phyloP scores from a whole-genome alignment of 768 basidiomycete species.

The Calocybe indica region DNA sequence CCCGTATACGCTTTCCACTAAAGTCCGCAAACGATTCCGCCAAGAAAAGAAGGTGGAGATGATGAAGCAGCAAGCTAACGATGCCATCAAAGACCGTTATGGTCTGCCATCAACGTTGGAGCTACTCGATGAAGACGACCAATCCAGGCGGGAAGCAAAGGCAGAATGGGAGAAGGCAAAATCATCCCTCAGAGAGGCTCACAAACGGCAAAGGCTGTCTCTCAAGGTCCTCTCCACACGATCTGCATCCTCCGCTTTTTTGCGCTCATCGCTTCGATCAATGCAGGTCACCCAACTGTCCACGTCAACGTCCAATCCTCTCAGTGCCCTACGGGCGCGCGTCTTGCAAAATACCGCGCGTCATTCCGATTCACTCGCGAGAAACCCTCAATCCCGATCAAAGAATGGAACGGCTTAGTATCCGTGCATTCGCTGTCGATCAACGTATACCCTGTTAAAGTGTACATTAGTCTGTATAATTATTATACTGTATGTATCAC shows the following conservation, averaged over 20 bases:
- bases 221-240: constrained; percentile 21
- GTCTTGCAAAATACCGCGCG: constrained; percentile 53
- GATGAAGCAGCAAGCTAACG: constrained; percentile 63
- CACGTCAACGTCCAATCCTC: constrained; percentile 16
- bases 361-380: constrained; percentile 21
- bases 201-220: constrained; percentile 42
- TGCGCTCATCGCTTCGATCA: no score
- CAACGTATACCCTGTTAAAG: no score
- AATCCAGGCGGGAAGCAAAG: constrained; percentile 52
- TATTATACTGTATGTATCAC: no score
- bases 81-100: constrained; percentile 66
- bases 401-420: neutral
- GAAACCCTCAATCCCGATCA: neutral
- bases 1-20: constrained; percentile 76
- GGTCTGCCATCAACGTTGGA: constrained; percentile 66
- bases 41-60: constrained; percentile 79
- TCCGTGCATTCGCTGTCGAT: no score
- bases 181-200: constrained; percentile 32
- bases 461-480: no score
- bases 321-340: constrained; percentile 44
- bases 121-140: constrained; percentile 63
- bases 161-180: constrained; percentile 55
- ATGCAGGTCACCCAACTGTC: constrained; percentile 2
- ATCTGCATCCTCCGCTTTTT: constrained; percentile 7
- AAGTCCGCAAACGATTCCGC: constrained; percentile 77